phyloP scores from a whole-genome alignment of 2,329 filamentous ascomycete species.

The Tricladium varicosporioides region DNA sequence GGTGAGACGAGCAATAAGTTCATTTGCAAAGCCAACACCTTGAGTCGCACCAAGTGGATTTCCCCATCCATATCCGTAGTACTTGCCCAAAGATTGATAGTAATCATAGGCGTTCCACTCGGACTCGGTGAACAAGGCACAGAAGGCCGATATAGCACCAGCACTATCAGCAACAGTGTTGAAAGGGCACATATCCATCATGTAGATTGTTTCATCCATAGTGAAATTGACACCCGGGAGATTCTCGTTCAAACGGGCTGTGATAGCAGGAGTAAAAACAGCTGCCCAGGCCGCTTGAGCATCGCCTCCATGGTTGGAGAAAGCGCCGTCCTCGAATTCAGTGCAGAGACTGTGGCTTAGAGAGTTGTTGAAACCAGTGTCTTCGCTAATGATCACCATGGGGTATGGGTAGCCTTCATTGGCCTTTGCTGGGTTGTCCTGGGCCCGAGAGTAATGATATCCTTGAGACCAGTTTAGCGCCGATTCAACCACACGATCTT shows the following conservation, averaged over 20 bases:
- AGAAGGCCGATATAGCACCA: constrained; percentile 66
- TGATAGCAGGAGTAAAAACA: constrained; percentile 66
- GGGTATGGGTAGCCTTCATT: constrained; percentile 46
- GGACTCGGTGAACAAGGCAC: constrained; percentile 65
- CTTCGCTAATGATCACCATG: constrained; percentile 71
- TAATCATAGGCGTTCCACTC: constrained; percentile 85
- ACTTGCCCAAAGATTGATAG: constrained; percentile 76
- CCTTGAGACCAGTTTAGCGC: constrained; percentile 74
- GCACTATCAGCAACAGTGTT: constrained; percentile 64
- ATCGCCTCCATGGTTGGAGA: constrained; percentile 45
- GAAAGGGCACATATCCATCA: constrained; percentile 92
- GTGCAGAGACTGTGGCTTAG: constrained; percentile 72
- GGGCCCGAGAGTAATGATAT: constrained; percentile 53
- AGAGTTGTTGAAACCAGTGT: constrained; percentile 70
- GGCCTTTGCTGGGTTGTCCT: constrained; percentile 38
- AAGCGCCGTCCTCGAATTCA: constrained; percentile 62
- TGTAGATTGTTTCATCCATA: constrained; percentile 57
- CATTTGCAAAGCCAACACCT: constrained; percentile 84
- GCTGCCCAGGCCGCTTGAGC: constrained; percentile 58
- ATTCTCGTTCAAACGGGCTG: constrained; percentile 64
- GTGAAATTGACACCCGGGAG: constrained; percentile 67
- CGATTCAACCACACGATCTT: constrained; percentile 70
- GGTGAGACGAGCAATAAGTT: constrained; percentile 80
- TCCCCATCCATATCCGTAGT: constrained; percentile 76
- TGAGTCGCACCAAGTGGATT: constrained; percentile 79